phyloP scores from a whole-genome alignment of 2,329 filamentous ascomycete species.

The Neonectria coccinea region DNA sequence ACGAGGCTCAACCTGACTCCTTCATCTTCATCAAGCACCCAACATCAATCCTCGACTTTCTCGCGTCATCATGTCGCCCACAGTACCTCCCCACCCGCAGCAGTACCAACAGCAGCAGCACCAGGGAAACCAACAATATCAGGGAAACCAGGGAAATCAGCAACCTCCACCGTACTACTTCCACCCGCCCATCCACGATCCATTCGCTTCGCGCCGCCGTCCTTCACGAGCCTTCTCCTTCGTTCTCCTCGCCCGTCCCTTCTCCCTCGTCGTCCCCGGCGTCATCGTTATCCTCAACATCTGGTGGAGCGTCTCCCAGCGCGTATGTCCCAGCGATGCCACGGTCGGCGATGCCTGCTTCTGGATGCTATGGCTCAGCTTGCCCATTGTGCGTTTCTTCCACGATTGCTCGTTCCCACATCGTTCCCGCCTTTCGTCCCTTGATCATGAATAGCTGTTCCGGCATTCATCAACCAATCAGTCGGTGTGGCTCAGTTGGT shows the following conservation, averaged over 20 bases:
- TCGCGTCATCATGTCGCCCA: not conserved
- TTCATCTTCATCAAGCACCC: not conserved
- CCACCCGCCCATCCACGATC: conserved; percentile 18
- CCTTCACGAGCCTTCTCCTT: conserved; percentile 26
- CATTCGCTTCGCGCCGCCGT: conserved; percentile 11
- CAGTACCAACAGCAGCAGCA: not conserved
- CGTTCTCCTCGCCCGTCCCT: conserved; percentile 32
- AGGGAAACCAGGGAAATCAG: not conserved
- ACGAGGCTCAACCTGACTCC: not conserved
- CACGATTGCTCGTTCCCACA: not conserved
- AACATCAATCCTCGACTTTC: not conserved
- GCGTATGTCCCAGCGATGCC: conserved; percentile 36
- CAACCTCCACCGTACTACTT: conserved; percentile 28
- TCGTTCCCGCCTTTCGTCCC: too few species aligned
- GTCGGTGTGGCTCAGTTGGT: conserved; percentile 32
- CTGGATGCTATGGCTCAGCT: conserved; percentile 41
- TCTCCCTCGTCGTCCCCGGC: conserved; percentile 45
- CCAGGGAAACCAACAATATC: conserved; percentile 4
- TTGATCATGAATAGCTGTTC: conserved; percentile 12
- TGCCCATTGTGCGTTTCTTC: conserved; percentile 38
- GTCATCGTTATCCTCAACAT: conserved; percentile 57
- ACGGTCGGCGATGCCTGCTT: conserved; percentile 35
- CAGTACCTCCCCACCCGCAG: not conserved
- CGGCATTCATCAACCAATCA: conserved; percentile 4
- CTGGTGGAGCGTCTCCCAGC: conserved; percentile 47